These are phyloP conservation scores for Saturnispora diversa DNA, from an alignment of 805 yeast genomes.

Conservation along the genomic window DNA sequence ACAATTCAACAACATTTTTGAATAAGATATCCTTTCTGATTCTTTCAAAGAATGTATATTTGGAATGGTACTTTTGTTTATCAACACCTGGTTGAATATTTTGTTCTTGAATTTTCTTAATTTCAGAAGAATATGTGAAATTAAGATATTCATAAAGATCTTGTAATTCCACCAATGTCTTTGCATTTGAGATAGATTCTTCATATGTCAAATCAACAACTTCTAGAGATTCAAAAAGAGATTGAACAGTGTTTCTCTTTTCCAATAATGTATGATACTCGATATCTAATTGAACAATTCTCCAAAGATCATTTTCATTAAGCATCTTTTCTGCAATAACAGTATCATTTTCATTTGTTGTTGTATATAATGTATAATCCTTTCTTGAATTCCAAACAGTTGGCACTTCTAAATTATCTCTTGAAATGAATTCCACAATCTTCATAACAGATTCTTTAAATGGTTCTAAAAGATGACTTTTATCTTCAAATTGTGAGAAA, in stretches of 20 bases:
- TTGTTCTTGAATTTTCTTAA: conserved; percentile 35
- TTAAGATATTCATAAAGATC: conserved; percentile 79
- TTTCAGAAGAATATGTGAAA: conserved; percentile 56
- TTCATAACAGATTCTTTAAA: conserved; percentile 64
- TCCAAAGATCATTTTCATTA: conserved; percentile 86
- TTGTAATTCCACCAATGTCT: conserved; percentile 69
- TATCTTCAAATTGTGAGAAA: conserved; percentile 33
- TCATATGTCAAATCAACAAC: conserved; percentile 50
- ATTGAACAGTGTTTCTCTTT: conserved; percentile 53
- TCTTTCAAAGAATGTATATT: conserved; percentile 55
- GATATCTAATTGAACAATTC: conserved; percentile 75
- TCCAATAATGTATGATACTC: conserved; percentile 81
- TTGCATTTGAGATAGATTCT: conserved; percentile 47
- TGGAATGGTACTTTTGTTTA: conserved; percentile 41
- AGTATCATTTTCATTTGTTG: conserved; percentile 30
- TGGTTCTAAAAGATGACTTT: conserved; percentile 33
- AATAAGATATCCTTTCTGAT: conserved; percentile 57
- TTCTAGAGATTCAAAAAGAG: conserved; percentile 45
- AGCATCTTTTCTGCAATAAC: conserved; percentile 45
- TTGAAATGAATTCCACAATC: conserved; percentile 62
- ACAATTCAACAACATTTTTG: conserved; percentile 49
- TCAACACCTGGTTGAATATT: conserved; percentile 14
- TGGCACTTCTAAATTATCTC: conserved; percentile 84
- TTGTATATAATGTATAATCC: conserved; percentile 66
- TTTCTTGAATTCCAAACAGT: conserved; percentile 93